phyloP scores from a whole-genome alignment of 2,329 filamentous ascomycete genomes.

The Periconia sp. region DNA sequence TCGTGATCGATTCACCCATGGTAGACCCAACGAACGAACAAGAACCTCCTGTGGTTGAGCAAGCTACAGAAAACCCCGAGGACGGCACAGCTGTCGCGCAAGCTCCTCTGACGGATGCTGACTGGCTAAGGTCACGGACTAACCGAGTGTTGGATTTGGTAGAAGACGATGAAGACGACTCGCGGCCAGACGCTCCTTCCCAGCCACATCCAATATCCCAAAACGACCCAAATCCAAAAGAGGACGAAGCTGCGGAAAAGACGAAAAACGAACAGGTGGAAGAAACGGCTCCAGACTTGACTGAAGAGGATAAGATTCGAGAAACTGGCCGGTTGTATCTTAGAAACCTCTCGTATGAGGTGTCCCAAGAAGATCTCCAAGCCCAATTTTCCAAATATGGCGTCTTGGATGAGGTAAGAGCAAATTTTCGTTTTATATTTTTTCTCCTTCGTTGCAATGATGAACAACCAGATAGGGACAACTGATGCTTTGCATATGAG shows the following conservation, averaged over 20 bases:
- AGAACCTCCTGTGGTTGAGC: slow-evolving; percentile 13
- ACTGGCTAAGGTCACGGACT: slow-evolving; percentile 90
- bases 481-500: slow-evolving; percentile 95
- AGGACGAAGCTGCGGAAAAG: slow-evolving; percentile 4
- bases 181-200: slow-evolving; percentile 8
- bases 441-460: slow-evolving; percentile 58
- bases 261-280: slow-evolving; percentile 22
- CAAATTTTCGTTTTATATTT: slow-evolving; percentile 15
- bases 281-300: slow-evolving; percentile 39
- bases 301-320: slow-evolving; percentile 64
- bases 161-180: slow-evolving; percentile 65
- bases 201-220: slow-evolving; percentile 5
- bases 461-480: slow-evolving; percentile 99
- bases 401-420: slow-evolving; percentile 81
- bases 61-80: slow-evolving; percentile 15
- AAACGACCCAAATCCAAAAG: slow-evolving; percentile 14
- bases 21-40: not conserved
- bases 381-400: slow-evolving; percentile 73
- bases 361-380: slow-evolving; percentile 75
- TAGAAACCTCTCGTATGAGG: slow-evolving; percentile 82
- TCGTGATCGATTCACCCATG: not conserved
- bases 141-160: slow-evolving; percentile 82
- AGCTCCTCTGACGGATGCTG: slow-evolving; percentile 68
- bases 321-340: slow-evolving; percentile 81
- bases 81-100: slow-evolving; percentile 23